Conservation (phyloP, 768 basidiomycete genomes). For the Multifurca ochricompacta region DNA sequence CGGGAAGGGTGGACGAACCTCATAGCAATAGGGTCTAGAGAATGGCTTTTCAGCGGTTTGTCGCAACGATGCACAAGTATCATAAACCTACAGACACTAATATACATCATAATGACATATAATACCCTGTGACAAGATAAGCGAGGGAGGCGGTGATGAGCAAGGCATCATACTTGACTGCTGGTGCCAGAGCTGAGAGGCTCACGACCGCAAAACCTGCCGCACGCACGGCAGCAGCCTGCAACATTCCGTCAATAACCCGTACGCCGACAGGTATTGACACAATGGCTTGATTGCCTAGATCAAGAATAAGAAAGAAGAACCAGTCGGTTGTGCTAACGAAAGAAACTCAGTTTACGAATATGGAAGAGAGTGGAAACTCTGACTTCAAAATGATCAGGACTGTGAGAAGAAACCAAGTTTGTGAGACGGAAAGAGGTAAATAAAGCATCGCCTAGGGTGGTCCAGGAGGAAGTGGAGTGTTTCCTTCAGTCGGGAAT, state of each 20-base stretch:
- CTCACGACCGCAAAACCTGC: conserved; percentile 81
- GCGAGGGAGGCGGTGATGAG: background rate
- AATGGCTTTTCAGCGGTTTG: conserved; percentile 6
- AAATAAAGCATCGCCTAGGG: conserved; percentile 85
- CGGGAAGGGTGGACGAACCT: conserved; percentile 40
- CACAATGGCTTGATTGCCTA: conserved; percentile 64
- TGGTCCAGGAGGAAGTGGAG: conserved; percentile 91
- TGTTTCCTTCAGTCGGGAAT: conserved; percentile 65
- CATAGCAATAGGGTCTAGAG: conserved; percentile 68
- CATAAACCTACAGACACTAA: conserved; percentile 60
- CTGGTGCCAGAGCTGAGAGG: conserved; percentile 72
- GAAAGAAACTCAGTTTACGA: background rate
- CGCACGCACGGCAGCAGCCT: conserved; percentile 74
- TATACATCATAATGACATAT: conserved; percentile 92
- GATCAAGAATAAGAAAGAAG: conserved; percentile 81
- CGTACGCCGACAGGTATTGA: conserved; percentile 63
- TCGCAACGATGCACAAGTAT: conserved; percentile 6
- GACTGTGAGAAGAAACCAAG: conserved; percentile 77
- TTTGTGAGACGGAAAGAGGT: conserved; percentile 92
- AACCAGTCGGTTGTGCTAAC: conserved; percentile 77
- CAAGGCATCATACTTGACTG: conserved; percentile 60
- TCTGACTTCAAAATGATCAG: conserved; percentile 63
- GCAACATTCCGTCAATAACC: conserved; percentile 67
- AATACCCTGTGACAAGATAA: conserved; percentile 48
- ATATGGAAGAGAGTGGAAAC: background rate